Conservation (phyloP, 2,329 filamentous ascomycete genomes). For the Paraphoma sp. region DNA sequence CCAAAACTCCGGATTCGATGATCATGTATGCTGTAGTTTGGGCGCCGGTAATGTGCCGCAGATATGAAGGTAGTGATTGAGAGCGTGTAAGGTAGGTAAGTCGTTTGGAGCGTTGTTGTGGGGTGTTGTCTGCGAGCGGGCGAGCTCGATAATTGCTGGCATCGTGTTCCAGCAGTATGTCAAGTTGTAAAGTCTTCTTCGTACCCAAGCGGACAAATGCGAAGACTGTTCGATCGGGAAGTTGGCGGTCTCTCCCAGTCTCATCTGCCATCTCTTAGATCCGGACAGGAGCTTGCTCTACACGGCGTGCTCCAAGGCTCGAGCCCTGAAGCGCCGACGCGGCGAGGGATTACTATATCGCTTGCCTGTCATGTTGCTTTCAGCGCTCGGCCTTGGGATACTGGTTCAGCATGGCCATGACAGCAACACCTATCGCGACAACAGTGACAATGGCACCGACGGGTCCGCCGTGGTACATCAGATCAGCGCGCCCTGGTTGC, state of each 20-base stretch:
- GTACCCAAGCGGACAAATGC: slow-evolving; percentile 16
- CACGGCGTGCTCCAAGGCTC: too few species aligned
- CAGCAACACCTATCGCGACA: slow-evolving; percentile 49
- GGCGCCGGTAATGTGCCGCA: not conserved
- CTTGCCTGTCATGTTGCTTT: slow-evolving; percentile 15
- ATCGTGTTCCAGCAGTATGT: not conserved
- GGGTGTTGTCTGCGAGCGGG: not conserved
- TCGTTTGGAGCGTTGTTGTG: not conserved
- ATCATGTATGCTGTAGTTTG: slow-evolving; percentile 1
- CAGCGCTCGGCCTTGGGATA: slow-evolving; percentile 55
- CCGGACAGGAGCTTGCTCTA: too few species aligned
- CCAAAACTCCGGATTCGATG: slow-evolving; percentile 8
- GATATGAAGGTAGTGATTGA: not conserved
- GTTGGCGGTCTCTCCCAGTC: not conserved
- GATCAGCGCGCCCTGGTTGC: slow-evolving; percentile 32
- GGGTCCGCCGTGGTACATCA: slow-evolving; percentile 46
- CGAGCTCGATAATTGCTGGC: not conserved
- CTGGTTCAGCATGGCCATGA: slow-evolving; percentile 51
- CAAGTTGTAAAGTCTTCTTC: not conserved
- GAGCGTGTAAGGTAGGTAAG: not conserved
- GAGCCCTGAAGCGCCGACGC: not conserved
- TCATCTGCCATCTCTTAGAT: too few species aligned
- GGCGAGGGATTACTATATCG: not conserved
- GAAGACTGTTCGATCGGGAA: slow-evolving; percentile 5
- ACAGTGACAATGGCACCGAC: slow-evolving; percentile 48